Percentiles rank a stretch among this genome's conserved stretches.
Conservation (phyloP, 441 rosid genomes). For the Populus hybrid region DNA sequence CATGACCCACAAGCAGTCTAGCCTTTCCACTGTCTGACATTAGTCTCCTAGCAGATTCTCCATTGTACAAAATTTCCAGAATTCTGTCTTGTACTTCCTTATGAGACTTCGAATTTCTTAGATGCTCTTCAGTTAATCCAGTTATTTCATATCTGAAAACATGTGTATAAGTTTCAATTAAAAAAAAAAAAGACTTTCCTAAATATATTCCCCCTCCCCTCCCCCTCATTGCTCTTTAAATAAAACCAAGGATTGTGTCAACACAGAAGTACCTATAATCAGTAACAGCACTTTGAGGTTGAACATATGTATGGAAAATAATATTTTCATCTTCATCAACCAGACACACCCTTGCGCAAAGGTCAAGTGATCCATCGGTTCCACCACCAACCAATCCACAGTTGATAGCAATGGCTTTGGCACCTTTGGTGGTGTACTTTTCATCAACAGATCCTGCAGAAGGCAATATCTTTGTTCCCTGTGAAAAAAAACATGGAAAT, state of each 20-base stretch:
- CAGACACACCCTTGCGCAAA: constrained; percentile 67
- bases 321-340: constrained; percentile 70
- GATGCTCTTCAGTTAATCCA: constrained; percentile 63
- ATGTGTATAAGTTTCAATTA: constrained; percentile 10
- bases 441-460: constrained; percentile 17
- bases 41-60: constrained; percentile 35
- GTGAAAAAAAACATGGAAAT: constrained; percentile 13
- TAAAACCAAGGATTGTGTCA: not conserved
- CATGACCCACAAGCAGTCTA: constrained; percentile 74
- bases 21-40: constrained; percentile 44
- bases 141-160: constrained; percentile 53
- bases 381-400: constrained; percentile 86
- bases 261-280: constrained; percentile 49
- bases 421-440: constrained; percentile 20
- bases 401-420: constrained; percentile 56
- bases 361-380: constrained; percentile 45
- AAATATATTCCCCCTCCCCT: not conserved
- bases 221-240: not conserved
- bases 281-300: constrained; percentile 53
- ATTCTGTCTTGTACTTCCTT: constrained; percentile 43
- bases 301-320: constrained; percentile 50
- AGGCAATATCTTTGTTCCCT: constrained; percentile 30
- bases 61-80: constrained; percentile 43
- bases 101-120: constrained; percentile 54
- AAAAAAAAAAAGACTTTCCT: not conserved